Percentiles rank a stretch among this genome's conserved stretches.
These are phyloP conservation scores for Cyberlindnera mrakii DNA, from an alignment of 805 yeast species.

Conservation along the genomic window DNA sequence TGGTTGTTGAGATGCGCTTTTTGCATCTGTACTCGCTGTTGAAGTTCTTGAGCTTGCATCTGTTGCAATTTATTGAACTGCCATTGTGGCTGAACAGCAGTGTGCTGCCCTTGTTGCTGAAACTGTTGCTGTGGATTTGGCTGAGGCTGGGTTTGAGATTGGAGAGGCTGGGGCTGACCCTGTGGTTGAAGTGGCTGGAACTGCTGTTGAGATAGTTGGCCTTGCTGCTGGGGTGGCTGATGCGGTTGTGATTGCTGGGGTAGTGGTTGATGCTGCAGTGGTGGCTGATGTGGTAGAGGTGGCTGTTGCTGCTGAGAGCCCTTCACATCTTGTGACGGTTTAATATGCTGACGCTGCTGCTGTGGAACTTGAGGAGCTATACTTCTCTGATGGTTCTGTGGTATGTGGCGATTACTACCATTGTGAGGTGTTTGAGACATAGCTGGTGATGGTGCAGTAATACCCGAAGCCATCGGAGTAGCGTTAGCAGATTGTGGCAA, in stretches of 20 bases:
- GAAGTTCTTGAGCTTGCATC: conserved; percentile 17
- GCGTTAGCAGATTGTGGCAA: conserved; percentile 14
- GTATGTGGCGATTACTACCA: conserved; percentile 3
- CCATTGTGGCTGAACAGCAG: conserved; percentile 4
- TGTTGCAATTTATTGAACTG: conserved; percentile 13
- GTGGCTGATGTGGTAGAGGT: neutral
- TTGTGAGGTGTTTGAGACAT: neutral
- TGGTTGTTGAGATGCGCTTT: conserved; percentile 19
- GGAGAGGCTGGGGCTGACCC: conserved; percentile 2
- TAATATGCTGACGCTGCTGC: neutral
- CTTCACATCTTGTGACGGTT: neutral
- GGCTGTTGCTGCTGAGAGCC: neutral
- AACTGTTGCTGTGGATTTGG: conserved; percentile 8
- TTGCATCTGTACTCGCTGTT: conserved; percentile 21
- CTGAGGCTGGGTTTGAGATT: conserved; percentile 4
- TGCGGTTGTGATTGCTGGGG: neutral
- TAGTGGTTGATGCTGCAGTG: neutral
- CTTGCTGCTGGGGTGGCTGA: neutral
- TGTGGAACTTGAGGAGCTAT: conserved; percentile 5
- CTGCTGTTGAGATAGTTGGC: neutral
- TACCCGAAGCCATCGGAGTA: conserved; percentile 10
- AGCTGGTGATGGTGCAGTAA: conserved; percentile 16
- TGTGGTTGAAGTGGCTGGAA: conserved; percentile 1
- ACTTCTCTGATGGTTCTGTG: neutral
- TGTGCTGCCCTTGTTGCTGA: conserved; percentile 4